Base-by-base conservation (phyloP, 306 rosid genomes). In the Elaeagnus macrophylla region DNA sequence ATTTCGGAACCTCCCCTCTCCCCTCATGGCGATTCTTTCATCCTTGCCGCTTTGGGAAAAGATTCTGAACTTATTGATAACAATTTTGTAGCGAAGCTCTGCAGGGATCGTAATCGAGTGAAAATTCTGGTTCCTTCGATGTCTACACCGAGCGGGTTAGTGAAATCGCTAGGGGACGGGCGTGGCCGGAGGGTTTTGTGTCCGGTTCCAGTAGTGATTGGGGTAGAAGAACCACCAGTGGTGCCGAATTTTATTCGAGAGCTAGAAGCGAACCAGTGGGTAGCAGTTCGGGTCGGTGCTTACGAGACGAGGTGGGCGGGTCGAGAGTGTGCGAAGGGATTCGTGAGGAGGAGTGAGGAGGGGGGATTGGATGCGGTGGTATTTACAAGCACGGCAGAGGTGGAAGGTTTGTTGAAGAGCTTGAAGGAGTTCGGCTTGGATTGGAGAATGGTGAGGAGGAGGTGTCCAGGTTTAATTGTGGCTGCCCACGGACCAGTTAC, bases 241-340 rank as follows among this genome's bases (percentile, higher is more conserved):
- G 95, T 87, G 9, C 89, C 89, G 9, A 32, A 62, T 37, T 87
- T 87, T 48, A 64, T 83, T 8, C 20, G 48, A 12, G 85, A 83
- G 49, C 84, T 83, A 6, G 65, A 32, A 54, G 46, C 35, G 15
- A 12, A 54, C 10, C 61, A 72, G 7, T 88, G 94, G 96, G 63
- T 15, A 17, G 72, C 87, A 9, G 75, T 71, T 14, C 67, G 80
- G 18, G 94, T 77, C 37, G 66, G 72, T 19, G 89, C 85, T 6
- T 88, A 88, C 57, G 87, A 88, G 80, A 88, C 96, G 1, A 55
- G 61, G 36, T 88, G 96, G 89, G 80, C 78, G 6, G 87, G 94
- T 25, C 63, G 77, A 10, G 51, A 39, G 15, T 81, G 94, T 40
- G 89, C 79, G 41, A 71, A 65, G 68, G 68, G 53, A 65, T 62